Percentiles rank a stretch among this genome's conserved stretches.
phyloP scores from a whole-genome alignment of 2,329 filamentous ascomycete genomes.

The Trematosphaeria pertusa region DNA sequence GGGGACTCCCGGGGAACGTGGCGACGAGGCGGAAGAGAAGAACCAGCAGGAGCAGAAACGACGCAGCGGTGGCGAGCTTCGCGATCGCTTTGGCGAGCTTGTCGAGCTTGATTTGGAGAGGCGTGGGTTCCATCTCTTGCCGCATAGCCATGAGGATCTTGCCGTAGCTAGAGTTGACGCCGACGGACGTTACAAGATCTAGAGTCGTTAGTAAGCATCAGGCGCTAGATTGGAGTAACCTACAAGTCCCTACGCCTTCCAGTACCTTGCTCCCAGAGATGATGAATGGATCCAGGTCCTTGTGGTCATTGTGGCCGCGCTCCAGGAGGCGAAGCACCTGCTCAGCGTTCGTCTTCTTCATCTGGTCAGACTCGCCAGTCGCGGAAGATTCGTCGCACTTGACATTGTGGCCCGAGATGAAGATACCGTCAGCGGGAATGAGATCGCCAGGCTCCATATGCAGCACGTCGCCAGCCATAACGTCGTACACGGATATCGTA shows the following conservation, averaged over 20 bases:
- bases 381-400: constrained; percentile 78
- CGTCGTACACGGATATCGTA: constrained; percentile 69
- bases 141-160: constrained; percentile 63
- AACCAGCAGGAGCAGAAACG: constrained; percentile 46
- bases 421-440: constrained; percentile 73
- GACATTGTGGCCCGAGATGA: constrained; percentile 70
- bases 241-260: constrained; percentile 58
- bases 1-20: constrained; percentile 36
- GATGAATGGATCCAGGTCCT: constrained; percentile 69
- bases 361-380: constrained; percentile 75
- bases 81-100: constrained; percentile 59
- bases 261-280: constrained; percentile 62
- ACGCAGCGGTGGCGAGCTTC: constrained; percentile 53
- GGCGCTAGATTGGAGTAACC: not conserved
- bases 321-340: constrained; percentile 64
- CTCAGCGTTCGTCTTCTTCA: constrained; percentile 69
- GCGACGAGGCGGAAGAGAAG: constrained; percentile 47
- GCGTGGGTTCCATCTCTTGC: constrained; percentile 60
- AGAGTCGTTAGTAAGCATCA: constrained; percentile 22
- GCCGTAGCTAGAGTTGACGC: constrained; percentile 61
- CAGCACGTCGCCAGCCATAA: constrained; percentile 73
- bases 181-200: constrained; percentile 60
- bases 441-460: constrained; percentile 74
- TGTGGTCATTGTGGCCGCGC: constrained; percentile 56
- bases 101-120: constrained; percentile 61